These are phyloP conservation scores for Crinitomyces ghanaensis DNA, from an alignment of 805 yeast species.

Conservation along the genomic window DNA sequence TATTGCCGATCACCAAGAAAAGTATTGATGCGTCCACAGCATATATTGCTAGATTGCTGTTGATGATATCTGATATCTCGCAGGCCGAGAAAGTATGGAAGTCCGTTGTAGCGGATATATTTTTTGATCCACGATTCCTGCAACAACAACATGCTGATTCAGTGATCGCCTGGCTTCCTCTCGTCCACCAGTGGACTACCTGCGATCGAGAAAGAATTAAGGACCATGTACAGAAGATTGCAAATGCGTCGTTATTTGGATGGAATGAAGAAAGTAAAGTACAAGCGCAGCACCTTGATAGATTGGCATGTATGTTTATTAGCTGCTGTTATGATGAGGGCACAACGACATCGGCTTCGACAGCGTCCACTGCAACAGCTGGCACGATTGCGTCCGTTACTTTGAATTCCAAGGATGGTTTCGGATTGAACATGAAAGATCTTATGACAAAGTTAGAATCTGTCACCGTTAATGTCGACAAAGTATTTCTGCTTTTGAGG, in stretches of 20 bases:
- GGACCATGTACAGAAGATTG: constrained; percentile 34
- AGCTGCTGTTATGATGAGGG: too few species aligned
- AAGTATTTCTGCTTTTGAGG: constrained; percentile 49
- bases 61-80: constrained; percentile 21
- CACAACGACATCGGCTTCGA: too few species aligned
- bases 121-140: constrained; percentile 53
- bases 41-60: too few species aligned
- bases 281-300: constrained; percentile 42
- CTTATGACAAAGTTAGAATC: constrained; percentile 38
- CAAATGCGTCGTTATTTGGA: constrained; percentile 49
- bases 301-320: constrained; percentile 53
- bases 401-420: constrained; percentile 51
- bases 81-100: constrained; percentile 49
- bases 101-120: constrained; percentile 46
- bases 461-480: constrained; percentile 26
- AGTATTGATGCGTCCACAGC: too few species aligned
- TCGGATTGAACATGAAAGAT: constrained; percentile 36
- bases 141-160: constrained; percentile 22
- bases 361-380: too few species aligned
- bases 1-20: too few species aligned
- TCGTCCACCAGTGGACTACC: constrained; percentile 52
- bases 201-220: constrained; percentile 48
- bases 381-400: too few species aligned
- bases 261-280: constrained; percentile 59
- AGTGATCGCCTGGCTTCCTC: constrained; percentile 36